Base-by-base conservation (phyloP, 495 filamentous ascomycete genomes). In the Tuber aestivum region DNA sequence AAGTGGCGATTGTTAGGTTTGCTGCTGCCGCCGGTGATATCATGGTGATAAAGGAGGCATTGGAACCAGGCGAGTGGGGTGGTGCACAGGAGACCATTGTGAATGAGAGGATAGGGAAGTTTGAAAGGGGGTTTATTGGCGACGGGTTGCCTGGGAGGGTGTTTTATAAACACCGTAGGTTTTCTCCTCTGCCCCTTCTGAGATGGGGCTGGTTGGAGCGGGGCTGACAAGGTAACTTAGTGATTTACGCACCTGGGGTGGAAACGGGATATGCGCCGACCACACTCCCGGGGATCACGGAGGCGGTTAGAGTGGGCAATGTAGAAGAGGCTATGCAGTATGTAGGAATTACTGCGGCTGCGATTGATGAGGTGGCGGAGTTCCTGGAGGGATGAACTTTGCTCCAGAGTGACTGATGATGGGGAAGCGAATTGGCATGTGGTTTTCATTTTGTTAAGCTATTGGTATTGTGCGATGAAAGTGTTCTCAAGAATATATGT, bases 121-220 rank as follows among this genome's bases (percentile, higher is more conserved):
- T 84, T 48, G 76, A 81, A 61, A 74, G 81, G 20, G 84, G 78
- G 16, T 85, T 85, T 72, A 73, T 79, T 21, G 75, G 72, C 68
- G 83, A 81, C 16, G 83, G 83, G 23, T 50, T 85, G 40, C 83
- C 83, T 1, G 70, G 71, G 18, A 73, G 83, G 35, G 81, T 81
- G 41, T 85, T 84, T 20, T 85, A 81, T 68, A 80, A 83, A 69
- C 84, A 85, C 69, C 78, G 83, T 72, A 78, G 76, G 40, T 78
- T 79, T 72, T 70, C 73, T 23, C 76, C 75, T 38, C 10, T 35
- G 16, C 2, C 7, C 76, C 75, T 45, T n/a, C n/a, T 16, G 14
- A 3, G 14, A 14, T n/a, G n/a, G 14, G 14, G 3, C 16, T 16
- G n/a, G 50, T 14, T 12, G 16, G 12, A 32, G n/a, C 35, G 37